phyloP scores from a whole-genome alignment of 169 alveolate genomes.

The Besnoitia besnoiti region DNA sequence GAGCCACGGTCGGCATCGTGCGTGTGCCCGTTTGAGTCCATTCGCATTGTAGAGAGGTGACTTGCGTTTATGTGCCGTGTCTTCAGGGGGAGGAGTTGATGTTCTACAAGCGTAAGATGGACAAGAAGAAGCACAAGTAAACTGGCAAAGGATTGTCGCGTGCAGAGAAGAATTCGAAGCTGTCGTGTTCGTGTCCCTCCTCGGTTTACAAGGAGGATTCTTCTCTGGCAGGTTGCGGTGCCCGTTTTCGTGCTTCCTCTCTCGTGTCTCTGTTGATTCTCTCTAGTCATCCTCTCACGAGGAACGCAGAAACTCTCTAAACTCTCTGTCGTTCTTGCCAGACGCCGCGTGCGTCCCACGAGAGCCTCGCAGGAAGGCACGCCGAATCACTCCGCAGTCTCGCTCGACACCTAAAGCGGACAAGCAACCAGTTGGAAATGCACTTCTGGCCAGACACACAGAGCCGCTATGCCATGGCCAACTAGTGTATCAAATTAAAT shows the following conservation, averaged over 20 bases:
- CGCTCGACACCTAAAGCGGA: too few species aligned
- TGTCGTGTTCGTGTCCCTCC: not conserved
- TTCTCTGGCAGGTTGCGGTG: not conserved
- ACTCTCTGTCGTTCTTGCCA: not conserved
- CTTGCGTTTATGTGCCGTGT: not conserved
- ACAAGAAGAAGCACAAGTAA: conserved; percentile 93
- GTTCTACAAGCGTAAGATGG: conserved; percentile 96
- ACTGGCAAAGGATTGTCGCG: not conserved
- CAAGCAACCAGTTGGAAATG: too few species aligned
- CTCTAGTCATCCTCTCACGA: not conserved
- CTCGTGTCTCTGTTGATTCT: not conserved
- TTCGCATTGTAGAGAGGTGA: not conserved
- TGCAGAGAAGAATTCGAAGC: not conserved
- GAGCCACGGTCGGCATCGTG: too few species aligned
- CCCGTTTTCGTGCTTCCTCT: not conserved
- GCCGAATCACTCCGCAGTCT: too few species aligned
- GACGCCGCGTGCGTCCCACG: too few species aligned
- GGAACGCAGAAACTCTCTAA: not conserved
- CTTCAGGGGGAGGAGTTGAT: conserved; percentile 91
- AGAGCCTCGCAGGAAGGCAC: too few species aligned
- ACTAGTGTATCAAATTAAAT: too few species aligned
- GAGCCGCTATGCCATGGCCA: too few species aligned
- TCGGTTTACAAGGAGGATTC: not conserved
- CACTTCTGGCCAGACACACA: too few species aligned
- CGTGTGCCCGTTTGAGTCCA: not conserved